These are phyloP conservation scores for Acacia confusa DNA, from an alignment of 306 rosid species.

Conservation along the genomic window DNA sequence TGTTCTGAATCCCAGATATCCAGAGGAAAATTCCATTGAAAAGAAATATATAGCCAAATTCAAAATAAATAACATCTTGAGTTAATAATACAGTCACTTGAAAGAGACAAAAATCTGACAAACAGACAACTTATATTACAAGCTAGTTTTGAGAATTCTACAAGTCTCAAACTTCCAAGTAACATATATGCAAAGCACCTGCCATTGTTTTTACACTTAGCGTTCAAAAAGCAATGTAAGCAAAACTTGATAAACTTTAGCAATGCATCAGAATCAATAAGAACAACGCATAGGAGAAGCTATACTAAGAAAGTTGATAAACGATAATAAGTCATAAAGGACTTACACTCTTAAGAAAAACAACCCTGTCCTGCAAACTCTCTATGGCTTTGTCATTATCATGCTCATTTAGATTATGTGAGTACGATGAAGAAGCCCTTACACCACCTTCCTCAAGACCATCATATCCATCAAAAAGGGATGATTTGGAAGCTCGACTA, in stretches of 20 bases:
- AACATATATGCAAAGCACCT: not conserved
- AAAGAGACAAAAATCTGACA: not conserved
- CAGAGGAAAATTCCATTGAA: conserved; percentile 6
- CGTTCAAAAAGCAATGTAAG: conserved; percentile 7
- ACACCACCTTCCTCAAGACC: conserved; percentile 93
- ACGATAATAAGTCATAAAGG: conserved; percentile 5
- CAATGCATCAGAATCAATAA: not conserved
- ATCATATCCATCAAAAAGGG: conserved; percentile 66
- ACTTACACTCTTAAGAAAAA: conserved; percentile 75
- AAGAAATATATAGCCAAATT: not conserved
- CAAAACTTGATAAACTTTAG: not conserved
- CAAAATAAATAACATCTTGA: not conserved
- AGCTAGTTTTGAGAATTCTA: not conserved
- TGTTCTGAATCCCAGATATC: not conserved
- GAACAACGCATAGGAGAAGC: conserved; percentile 1
- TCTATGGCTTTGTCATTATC: conserved; percentile 75
- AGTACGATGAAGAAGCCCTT: conserved; percentile 65
- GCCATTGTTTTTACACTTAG: conserved; percentile 1
- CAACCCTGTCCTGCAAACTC: conserved; percentile 79
- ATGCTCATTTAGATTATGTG: conserved; percentile 62
- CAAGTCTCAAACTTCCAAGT: not conserved
- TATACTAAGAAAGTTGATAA: not conserved
- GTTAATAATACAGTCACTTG: not conserved
- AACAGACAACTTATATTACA: not conserved
- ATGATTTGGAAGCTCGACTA: conserved; percentile 62